Evolutionary conservation across 148 eudicot genomes (phyloP), one percentile per base, ranked within the genome.

Genomic region (Cornus florida): DNA sequence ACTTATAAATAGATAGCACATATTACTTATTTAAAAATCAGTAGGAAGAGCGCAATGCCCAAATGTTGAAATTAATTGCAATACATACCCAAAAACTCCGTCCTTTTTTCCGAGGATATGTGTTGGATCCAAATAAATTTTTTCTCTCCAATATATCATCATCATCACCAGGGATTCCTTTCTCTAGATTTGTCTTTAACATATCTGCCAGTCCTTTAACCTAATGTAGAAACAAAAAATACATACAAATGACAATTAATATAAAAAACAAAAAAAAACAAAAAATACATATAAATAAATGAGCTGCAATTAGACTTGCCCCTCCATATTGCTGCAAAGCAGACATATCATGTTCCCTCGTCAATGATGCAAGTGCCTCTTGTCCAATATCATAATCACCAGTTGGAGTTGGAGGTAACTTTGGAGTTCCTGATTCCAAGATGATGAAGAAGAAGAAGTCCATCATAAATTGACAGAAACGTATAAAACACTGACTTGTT

Each of bases 61-160:
- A 65, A 66, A 43, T 43, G 10, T 65, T 70, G 0, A 50, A 24
- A 56, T 32, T 31, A 23, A 43, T 48, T 19, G 48, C 48, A 53
- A 77, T 56, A 75, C 79, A 70, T 68, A 93, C 99, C 97, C 86
- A 91, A 86, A 93, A 93, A 73, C 93, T 87, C 12, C 92, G 87
- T 72, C 93, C 93, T 81, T 93, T 92, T 84, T 92, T 93, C 71
- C 84, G 83, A 76, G 97, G 99, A 87, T 95, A 95, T 66, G 99
- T 95, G 78, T 95, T 95, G 71, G 99, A 82, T 75, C 99, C 99
- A 84, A 87, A 95, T 22, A 85, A 84, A 77, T 83, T 85, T 80
- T 83, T 93, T 67, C 97, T 81, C 72, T 86, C 82, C 77, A 84
- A 75, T 46, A 89, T 1, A 69, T 93, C 94, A 28, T 83, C 84